phyloP scores from a whole-genome alignment of 768 basidiomycete genomes.

The Dendrothele bispora region DNA sequence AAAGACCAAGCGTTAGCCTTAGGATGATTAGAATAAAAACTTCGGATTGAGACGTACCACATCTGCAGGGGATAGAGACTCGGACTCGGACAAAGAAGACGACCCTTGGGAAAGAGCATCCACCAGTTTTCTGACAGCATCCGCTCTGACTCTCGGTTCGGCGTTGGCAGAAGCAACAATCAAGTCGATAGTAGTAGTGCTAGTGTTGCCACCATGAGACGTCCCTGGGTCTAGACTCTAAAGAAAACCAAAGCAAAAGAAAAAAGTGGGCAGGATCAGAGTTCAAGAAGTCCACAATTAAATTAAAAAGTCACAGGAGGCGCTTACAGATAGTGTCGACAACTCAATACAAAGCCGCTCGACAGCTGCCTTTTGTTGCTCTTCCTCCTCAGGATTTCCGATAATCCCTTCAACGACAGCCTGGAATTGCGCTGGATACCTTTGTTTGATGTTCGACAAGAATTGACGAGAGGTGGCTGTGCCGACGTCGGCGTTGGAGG shows the following conservation, averaged over 20 bases:
- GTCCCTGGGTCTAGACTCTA: slow-evolving; percentile 21
- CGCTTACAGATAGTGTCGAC: slow-evolving; percentile 43
- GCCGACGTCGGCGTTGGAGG: slow-evolving; percentile 5
- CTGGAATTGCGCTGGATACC: slow-evolving; percentile 54
- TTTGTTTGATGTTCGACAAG: slow-evolving; percentile 63
- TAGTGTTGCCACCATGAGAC: slow-evolving; percentile 20
- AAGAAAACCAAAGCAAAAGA: too few species aligned
- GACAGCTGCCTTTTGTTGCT: slow-evolving; percentile 38
- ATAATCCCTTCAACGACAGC: slow-evolving; percentile 37
- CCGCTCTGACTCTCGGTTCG: slow-evolving; percentile 57
- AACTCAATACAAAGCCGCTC: slow-evolving; percentile 61
- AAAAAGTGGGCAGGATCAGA: too few species aligned
- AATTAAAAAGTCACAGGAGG: background rate
- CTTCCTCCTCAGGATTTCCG: slow-evolving; percentile 22
- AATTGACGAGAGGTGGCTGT: slow-evolving; percentile 35
- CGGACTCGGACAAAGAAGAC: too few species aligned
- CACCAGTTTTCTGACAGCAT: slow-evolving; percentile 60
- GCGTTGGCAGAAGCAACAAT: slow-evolving; percentile 56
- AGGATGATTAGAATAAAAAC: too few species aligned
- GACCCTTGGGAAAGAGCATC: slow-evolving; percentile 31
- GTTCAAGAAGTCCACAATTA: background rate
- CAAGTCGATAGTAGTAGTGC: slow-evolving; percentile 38
- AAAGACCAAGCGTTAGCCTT: too few species aligned
- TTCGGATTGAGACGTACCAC: too few species aligned
- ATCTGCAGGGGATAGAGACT: slow-evolving; percentile 8